Base-by-base conservation (phyloP, 169 alveolate species). In the Plasmodium cynomolgi region DNA sequence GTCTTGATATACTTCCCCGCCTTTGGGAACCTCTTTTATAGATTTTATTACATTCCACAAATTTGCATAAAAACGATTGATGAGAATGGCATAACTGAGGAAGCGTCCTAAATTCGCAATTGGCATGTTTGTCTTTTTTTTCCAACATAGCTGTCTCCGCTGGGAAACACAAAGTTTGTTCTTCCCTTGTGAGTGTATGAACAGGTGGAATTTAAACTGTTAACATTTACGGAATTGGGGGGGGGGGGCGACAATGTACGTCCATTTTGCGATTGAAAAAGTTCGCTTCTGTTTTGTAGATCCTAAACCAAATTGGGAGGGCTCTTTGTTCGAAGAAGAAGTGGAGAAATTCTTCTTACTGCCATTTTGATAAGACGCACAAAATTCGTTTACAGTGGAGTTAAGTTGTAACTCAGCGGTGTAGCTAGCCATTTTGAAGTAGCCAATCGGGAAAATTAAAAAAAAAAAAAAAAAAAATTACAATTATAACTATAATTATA, bases 381-480 rank as follows among this genome's bases (percentile, higher is more conserved):
- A 26, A 23, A 68, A 68, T 68, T 11, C n/a, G 37, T 23, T 68
- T 68, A 68, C 31, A 8, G 77, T 68, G 37, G 17, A 11, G 39
- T 1, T 20, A 62, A 62, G n/a, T 50, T 50, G 23, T 50, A 44
- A 44, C 62, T 15, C 62, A 23, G 17, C 9, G 37, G 77, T 68
- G 77, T 68, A 68, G 77, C 77, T 68, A 68, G 77, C 77, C 39
- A 68, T 68, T 68, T 26, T 68, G 77, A 68, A 23, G 77, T 68
- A 68, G 77, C 77, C 77, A 68, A 29, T 23, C 6, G 77, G n/a
- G 77, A 68, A 68, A 68, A 68, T 23, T 20, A 17, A 68, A 68
- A 68, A 68, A 68, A 68, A 68, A 68, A 68, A 68, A 68, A 68
- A 23, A n/a, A 62, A 62, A 62, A 62, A 62, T n/a, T 62, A 62